A percentile compares a stretch with the other conserved stretches of the same genome.
These are phyloP conservation scores for Alisma plantagoaquatica DNA, from an alignment of 106 monocot genomes.

Conservation along the genomic window DNA sequence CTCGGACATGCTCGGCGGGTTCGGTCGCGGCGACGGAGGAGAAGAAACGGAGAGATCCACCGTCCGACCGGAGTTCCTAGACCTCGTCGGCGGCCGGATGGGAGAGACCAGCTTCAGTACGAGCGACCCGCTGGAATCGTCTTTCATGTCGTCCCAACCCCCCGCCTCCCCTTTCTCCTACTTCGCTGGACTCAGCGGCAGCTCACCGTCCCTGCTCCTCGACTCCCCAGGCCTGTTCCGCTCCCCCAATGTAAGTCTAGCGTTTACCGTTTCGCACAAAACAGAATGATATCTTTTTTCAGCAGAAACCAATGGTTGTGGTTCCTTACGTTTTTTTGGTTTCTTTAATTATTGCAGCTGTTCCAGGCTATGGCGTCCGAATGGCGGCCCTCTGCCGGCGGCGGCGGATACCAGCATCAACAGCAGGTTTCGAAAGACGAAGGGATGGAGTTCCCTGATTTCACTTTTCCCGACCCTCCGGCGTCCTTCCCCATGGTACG, in stretches of 20 bases:
- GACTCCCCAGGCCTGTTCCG: conserved; percentile 63
- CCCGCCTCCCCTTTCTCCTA: conserved; percentile 56
- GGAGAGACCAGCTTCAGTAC: conserved; percentile 61
- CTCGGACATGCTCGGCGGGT: conserved; percentile 33
- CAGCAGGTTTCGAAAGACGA: conserved; percentile 23
- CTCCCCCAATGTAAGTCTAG: conserved; percentile 46
- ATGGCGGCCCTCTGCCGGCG: conserved; percentile 8
- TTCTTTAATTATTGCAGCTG: conserved; percentile 53
- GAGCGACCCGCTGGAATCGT: conserved; percentile 36
- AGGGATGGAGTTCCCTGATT: conserved; percentile 14
- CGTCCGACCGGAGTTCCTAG: not conserved
- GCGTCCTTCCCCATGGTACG: conserved; percentile 1
- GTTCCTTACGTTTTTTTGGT: not conserved
- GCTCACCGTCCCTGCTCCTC: conserved; percentile 56
- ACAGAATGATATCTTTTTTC: too few relatives aligned
- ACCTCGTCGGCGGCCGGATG: not conserved
- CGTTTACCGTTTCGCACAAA: not conserved
- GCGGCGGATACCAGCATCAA: too few relatives aligned
- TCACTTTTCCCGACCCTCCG: conserved; percentile 32
- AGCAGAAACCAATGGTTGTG: too few relatives aligned
- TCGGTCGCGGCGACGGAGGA: conserved; percentile 8
- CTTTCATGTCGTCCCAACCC: conserved; percentile 40
- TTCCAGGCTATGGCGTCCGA: conserved; percentile 22
- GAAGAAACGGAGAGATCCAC: not conserved
- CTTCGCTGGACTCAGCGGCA: conserved; percentile 43